Base-by-base conservation (phyloP, 2,329 filamentous ascomycete species). In the Bertia moriformis region DNA sequence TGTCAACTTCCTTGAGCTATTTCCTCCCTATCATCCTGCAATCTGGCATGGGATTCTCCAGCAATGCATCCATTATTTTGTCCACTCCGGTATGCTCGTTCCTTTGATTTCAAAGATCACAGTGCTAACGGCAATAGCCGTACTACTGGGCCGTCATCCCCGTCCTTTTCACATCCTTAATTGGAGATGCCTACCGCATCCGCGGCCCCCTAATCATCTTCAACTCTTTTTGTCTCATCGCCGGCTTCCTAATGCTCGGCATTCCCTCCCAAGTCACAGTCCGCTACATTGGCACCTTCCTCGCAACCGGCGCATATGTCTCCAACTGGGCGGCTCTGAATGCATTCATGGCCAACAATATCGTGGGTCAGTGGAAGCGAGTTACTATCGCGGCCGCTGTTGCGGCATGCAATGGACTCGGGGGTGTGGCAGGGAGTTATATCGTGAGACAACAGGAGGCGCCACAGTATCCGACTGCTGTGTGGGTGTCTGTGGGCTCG, bases 251-350 rank as follows among this genome's bases (percentile, higher is more conserved):
- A 45, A 74, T 82, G 69, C 62, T 82, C 3, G 77, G 77, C 2
- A 76, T 81, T 49, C 60, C 68, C 0, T 42, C 48, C 18, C 66
- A 77, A 40, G 68, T 78, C 39, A 62, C 71, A 0, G 72, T 75
- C 3, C 67, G 78, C 37, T 81, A 81, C 44, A 59, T 78, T 19
- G 78, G 77, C 5, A 74, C 73, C 0, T 80, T 70, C 51, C 62
- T 83, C 2, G 74, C 76, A 0, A 82, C 77, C 0, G 78, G 78
- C 0, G 75, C 77, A 1, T 82, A 81, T 45, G 66, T 82, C 3
- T 73, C 69, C 3, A 83, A 83, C 45, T 82, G 77, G 76, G 76
- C 78, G 0, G 77, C 74, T 0, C 57, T 82, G 44, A 76, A 71
- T 39, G 67, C 73, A 0, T 78, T 75, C 45, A 68, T 74, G 49